Evolutionary conservation across 163 green algal genomes (phyloP).

Genomic region (Chlorella variabilis): DNA sequence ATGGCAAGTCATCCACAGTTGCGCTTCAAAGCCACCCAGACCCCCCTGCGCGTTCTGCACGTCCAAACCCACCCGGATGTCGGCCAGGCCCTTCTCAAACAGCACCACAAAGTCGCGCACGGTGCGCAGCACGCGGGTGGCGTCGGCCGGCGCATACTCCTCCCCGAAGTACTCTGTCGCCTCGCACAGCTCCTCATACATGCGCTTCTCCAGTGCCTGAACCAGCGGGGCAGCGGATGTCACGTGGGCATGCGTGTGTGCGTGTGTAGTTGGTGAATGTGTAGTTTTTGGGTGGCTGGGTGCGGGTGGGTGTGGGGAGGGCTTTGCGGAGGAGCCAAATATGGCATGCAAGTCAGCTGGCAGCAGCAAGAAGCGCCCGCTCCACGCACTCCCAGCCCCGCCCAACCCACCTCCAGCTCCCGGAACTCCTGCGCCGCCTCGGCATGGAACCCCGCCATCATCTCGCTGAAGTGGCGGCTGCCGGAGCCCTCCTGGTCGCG

Average conservation of each 20-base stretch:
- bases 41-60: too few species aligned
- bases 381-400: too few species aligned
- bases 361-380: background rate
- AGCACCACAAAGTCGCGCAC: conserved; percentile 67
- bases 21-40: too few species aligned
- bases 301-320: too few species aligned
- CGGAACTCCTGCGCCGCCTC: conserved; percentile 37
- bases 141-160: conserved; percentile 50
- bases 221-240: too few species aligned
- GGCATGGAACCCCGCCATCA: conserved; percentile 59
- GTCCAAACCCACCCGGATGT: conserved; percentile 33
- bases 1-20: too few species aligned
- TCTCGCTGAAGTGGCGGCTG: conserved; percentile 44
- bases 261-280: too few species aligned
- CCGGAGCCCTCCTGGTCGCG: conserved; percentile 19
- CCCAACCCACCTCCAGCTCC: conserved; percentile 53
- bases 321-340: too few species aligned
- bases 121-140: conserved; percentile 46
- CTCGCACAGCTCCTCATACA: conserved; percentile 45
- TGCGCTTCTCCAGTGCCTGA: conserved; percentile 45
- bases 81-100: conserved; percentile 53
- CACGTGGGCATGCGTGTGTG: too few species aligned
- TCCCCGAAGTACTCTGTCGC: conserved; percentile 70
- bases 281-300: too few species aligned
- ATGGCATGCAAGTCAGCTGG: background rate